phyloP scores from a whole-genome alignment of 768 basidiomycete genomes.

The Rhizopogon sp. region DNA sequence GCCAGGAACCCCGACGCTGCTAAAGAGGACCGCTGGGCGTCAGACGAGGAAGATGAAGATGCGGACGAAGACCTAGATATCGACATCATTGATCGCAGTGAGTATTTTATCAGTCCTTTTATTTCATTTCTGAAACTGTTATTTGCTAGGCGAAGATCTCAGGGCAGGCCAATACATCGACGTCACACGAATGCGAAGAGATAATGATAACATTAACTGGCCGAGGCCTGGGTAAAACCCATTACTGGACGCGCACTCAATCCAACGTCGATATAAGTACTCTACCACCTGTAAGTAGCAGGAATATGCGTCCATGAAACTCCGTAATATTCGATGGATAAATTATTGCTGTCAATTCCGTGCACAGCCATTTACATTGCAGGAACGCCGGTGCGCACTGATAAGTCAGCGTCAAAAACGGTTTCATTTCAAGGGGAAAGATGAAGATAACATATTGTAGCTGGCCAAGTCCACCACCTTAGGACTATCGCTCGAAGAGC shows the following conservation, averaged over 20 bases:
- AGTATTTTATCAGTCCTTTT: constrained; percentile 23
- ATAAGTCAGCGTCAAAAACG: background rate
- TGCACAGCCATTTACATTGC: background rate
- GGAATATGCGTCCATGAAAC: background rate
- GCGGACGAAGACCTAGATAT: constrained; percentile 47
- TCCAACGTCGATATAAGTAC: background rate
- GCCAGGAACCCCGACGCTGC: constrained; percentile 55
- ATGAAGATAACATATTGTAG: background rate
- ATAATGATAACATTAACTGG: constrained; percentile 61
- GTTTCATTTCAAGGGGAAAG: background rate
- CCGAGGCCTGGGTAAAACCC: constrained; percentile 52
- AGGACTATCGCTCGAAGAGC: background rate
- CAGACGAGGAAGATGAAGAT: constrained; percentile 47
- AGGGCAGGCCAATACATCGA: constrained; percentile 78
- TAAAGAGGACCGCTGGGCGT: constrained; percentile 58
- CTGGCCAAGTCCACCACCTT: background rate
- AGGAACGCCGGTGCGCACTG: background rate
- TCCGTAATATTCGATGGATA: background rate
- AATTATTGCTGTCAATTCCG: background rate
- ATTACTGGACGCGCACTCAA: background rate
- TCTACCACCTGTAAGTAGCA: background rate
- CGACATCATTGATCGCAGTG: constrained; percentile 70
- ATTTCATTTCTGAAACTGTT: constrained; percentile 9
- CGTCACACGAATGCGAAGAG: constrained; percentile 54
- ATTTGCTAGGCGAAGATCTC: constrained; percentile 51